These are phyloP conservation scores for Pseudogymnoascus sp. DNA, from an alignment of 2,329 filamentous ascomycete genomes.

Conservation along the genomic window DNA sequence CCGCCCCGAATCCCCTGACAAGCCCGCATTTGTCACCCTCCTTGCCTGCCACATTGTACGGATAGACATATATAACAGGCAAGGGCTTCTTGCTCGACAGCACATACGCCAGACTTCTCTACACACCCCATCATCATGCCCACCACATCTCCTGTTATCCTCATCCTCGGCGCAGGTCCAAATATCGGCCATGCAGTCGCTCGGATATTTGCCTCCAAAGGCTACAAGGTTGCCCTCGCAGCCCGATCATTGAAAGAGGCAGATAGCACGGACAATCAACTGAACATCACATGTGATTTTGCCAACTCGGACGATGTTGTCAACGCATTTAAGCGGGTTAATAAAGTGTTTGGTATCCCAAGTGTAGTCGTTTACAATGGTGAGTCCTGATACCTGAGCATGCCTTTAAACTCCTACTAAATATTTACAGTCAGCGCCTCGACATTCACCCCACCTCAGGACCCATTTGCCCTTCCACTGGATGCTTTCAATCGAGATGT, in stretches of 20 bases:
- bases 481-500: conserved; percentile 26
- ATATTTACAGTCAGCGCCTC: conserved; percentile 16
- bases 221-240: conserved; percentile 34
- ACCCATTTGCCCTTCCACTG: conserved; percentile 22
- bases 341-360: conserved; percentile 26
- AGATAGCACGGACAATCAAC: conserved; percentile 21
- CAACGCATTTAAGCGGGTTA: conserved; percentile 32
- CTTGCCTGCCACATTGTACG: no score
- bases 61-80: no score
- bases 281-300: conserved; percentile 31
- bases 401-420: not conserved
- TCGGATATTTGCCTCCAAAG: conserved; percentile 30
- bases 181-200: conserved; percentile 31
- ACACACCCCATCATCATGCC: not conserved
- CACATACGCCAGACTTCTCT: no score
- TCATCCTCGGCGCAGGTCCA: conserved; percentile 35
- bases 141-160: conserved; percentile 16
- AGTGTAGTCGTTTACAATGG: conserved; percentile 38
- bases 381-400: conserved; percentile 12
- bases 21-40: no score
- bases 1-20: no score
- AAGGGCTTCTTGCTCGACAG: no score
- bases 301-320: conserved; percentile 28
- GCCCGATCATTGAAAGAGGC: conserved; percentile 24
- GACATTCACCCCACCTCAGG: conserved; percentile 16